These are phyloP conservation scores for Colletotrichum theobromicola DNA, from an alignment of 2,329 filamentous ascomycete species.

Conservation along the genomic window DNA sequence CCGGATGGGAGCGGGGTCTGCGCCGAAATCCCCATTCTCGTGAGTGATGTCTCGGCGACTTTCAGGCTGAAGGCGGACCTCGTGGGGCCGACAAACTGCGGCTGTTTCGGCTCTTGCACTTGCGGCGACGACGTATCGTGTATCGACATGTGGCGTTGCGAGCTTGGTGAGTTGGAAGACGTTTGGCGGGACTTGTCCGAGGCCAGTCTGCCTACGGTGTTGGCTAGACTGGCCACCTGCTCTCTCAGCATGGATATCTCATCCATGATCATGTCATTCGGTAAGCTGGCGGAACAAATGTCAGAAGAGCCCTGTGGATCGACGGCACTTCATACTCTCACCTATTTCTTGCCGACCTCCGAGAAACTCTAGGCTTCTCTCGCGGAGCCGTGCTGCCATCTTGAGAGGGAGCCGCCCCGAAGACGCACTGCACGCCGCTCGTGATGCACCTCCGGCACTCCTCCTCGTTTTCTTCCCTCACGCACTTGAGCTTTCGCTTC, in stretches of 20 bases:
- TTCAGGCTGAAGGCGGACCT: constrained; percentile 38
- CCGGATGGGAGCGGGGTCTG: constrained; percentile 16
- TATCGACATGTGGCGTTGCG: not conserved
- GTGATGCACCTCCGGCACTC: constrained; percentile 35
- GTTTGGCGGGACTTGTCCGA: constrained; percentile 18
- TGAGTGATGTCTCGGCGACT: constrained; percentile 38
- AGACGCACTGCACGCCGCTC: constrained; percentile 27
- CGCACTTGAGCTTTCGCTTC: constrained; percentile 45
- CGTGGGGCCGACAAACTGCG: constrained; percentile 41
- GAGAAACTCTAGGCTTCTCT: not conserved
- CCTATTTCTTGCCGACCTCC: not conserved
- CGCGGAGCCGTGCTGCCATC: constrained; percentile 19
- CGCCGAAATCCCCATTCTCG: constrained; percentile 36
- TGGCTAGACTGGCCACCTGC: constrained; percentile 32
- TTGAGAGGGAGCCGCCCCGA: constrained; percentile 26
- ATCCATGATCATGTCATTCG: constrained; percentile 26
- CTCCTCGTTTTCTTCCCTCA: constrained; percentile 27
- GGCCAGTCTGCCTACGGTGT: constrained; percentile 30
- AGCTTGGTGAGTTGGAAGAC: not conserved
- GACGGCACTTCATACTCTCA: not conserved
- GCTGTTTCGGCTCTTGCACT: constrained; percentile 30
- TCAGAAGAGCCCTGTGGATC: not conserved
- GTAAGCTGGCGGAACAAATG: not conserved
- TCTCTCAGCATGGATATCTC: constrained; percentile 33
- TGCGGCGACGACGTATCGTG: not conserved